Conservation (phyloP, 1,284 basidiomycete genomes). For the Trichosporon ovoides region DNA sequence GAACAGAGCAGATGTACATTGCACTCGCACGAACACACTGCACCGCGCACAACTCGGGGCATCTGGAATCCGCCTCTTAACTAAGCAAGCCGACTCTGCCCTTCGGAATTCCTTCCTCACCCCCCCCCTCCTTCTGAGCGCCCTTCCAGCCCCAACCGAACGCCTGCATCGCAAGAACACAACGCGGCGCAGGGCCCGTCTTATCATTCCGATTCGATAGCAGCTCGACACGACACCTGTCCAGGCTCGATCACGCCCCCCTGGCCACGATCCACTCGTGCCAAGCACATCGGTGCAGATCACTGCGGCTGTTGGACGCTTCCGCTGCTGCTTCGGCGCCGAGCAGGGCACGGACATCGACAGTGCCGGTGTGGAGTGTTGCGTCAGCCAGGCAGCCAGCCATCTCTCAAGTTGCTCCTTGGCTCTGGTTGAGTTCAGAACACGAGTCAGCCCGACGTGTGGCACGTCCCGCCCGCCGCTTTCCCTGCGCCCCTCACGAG, state of each 20-base stretch:
- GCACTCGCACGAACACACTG: not conserved
- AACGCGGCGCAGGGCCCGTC: not conserved
- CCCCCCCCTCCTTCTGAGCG: not conserved
- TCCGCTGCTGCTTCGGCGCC: too few species aligned
- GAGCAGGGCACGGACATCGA: too few species aligned
- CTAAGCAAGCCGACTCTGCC: not conserved
- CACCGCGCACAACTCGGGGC: not conserved
- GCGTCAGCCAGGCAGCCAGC: too few species aligned
- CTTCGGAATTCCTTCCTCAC: not conserved
- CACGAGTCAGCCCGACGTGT: not conserved
- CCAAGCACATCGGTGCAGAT: too few species aligned
- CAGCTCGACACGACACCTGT: not conserved
- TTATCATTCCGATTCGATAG: constrained; percentile 1
- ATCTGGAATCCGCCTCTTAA: constrained; percentile 3
- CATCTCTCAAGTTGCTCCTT: too few species aligned
- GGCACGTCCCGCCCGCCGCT: not conserved
- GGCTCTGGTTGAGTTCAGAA: too few species aligned
- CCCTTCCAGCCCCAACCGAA: not conserved
- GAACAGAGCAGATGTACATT: not conserved
- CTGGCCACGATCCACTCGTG: too few species aligned
- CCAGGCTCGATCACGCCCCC: not conserved
- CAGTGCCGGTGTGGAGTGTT: too few species aligned
- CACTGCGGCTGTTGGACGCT: too few species aligned
- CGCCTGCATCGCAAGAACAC: not conserved
- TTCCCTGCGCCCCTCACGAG: not conserved